Conservation (phyloP, 148 eudicot genomes). For the Cornus florida region DNA sequence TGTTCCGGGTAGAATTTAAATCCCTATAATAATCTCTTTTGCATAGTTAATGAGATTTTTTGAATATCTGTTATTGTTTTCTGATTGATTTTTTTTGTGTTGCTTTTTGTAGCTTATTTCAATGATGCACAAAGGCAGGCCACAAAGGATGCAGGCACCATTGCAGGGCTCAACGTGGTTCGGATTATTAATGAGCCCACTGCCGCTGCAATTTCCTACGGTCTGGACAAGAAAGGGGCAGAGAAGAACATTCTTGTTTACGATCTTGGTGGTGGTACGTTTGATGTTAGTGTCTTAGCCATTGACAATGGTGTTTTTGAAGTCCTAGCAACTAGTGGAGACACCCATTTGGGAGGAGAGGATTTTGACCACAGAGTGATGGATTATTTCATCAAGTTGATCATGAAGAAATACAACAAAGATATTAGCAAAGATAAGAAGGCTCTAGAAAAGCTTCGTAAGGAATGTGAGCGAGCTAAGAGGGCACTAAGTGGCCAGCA, state of each 20-base stretch:
- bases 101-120: constrained; percentile 39
- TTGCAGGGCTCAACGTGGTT: constrained; percentile 48
- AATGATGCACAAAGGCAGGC: constrained; percentile 57
- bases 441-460: constrained; percentile 47
- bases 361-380: constrained; percentile 53
- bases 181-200: constrained; percentile 52
- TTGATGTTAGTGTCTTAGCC: constrained; percentile 46
- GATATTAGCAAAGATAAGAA: constrained; percentile 51
- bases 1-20: constrained; percentile 37
- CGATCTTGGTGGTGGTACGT: constrained; percentile 62
- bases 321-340: constrained; percentile 52
- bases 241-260: constrained; percentile 50
- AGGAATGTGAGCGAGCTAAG: constrained; percentile 53
- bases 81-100: not conserved
- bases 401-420: constrained; percentile 46
- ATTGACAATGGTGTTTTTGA: constrained; percentile 51
- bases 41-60: no score
- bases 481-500: constrained; percentile 52
- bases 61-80: not conserved
- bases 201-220: constrained; percentile 53
- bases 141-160: constrained; percentile 51
- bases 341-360: constrained; percentile 59
- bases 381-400: constrained; percentile 53
- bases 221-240: constrained; percentile 42
- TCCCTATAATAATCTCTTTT: no score